Evolutionary conservation across 1,284 basidiomycete species (phyloP).

Genomic region (Naganishia sp.): DNA sequence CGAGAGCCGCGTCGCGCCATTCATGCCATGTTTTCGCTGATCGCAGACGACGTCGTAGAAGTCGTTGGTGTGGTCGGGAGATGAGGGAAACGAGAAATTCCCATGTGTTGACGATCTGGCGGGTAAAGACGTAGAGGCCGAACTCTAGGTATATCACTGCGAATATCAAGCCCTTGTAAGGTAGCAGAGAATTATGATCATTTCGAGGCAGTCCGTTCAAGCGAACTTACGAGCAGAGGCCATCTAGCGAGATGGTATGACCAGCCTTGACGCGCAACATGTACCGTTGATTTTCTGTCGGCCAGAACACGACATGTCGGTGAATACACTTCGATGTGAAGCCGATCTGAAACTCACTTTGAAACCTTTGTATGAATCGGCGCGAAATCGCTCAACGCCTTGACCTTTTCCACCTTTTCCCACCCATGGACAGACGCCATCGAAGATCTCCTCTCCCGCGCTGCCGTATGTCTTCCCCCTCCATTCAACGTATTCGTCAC

Average conservation of each 20-base stretch:
- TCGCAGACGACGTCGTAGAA: constrained; percentile 70
- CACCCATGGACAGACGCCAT: constrained; percentile 47
- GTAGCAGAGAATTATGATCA: not conserved
- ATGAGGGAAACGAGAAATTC: constrained; percentile 70
- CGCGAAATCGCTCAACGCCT: constrained; percentile 88
- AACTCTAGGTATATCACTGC: constrained; percentile 84
- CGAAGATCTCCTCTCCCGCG: constrained; percentile 34
- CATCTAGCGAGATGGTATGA: constrained; percentile 79
- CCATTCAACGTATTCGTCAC: constrained; percentile 28
- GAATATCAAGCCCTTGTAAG: constrained; percentile 72
- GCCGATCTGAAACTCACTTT: constrained; percentile 36
- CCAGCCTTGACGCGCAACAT: constrained; percentile 28
- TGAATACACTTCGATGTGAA: no score
- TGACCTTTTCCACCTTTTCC: constrained; percentile 68
- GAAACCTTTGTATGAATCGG: constrained; percentile 78
- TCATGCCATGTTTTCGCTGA: constrained; percentile 69
- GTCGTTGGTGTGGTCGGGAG: constrained; percentile 17
- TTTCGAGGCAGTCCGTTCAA: no score
- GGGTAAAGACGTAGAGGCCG: constrained; percentile 76
- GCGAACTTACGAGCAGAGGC: constrained; percentile 73
- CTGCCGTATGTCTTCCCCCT: constrained; percentile 5
- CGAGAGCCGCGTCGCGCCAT: constrained; percentile 80
- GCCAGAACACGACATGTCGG: not conserved
- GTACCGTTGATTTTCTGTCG: constrained; percentile 9
- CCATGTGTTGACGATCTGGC: constrained; percentile 90